Base-by-base conservation (phyloP, 805 yeast genomes). In the Blastobotrys mokoenaii region DNA sequence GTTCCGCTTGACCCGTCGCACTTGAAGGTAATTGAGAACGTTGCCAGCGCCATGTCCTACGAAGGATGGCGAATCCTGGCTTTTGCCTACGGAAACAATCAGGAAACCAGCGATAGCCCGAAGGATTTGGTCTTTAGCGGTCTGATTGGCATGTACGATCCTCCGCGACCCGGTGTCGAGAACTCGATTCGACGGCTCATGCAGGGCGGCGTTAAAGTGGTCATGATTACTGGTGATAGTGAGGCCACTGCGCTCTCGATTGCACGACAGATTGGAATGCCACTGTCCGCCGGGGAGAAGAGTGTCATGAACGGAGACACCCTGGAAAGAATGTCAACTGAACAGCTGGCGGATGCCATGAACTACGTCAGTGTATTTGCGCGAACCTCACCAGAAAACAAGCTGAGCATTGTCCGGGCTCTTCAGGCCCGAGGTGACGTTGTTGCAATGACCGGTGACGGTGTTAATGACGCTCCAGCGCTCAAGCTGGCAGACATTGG, bases 201-300 rank as follows among this genome's bases (percentile, higher is more conserved):
- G 70, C 80, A 80, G 58, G 96, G 97, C 50, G 96, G 97, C 38
- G 98, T 93, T 36, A 95, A 87, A 59, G 87, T 93, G n/a, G 85
- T 93, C 43, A 93, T 93, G 97, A 90, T 93, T 52, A 93, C 99
- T 7, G 96, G 96, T 56, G 97, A 89, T 63, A 76, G 86, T 32
- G 95, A 88, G 51, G 79, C 82, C 12, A 87, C 97, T 12, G 96
- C 96, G 4, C 65, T 73, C 11, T 81, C 84, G 54, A 85, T 89
- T 62, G 97, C 96, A 2, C 75, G 72, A 51, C 88, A 86, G 63
- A 84, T 90, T 53, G 98, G 98, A 25, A 85, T 85, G 76, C 95
- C 89, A 2, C 45, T 56, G 47, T 64, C 73, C 34, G 80, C 79
- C 52, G 74, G 75, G 8, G 74, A 75, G 30, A 70, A 73, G 49